These are phyloP conservation scores for Nannochloropsis oceanica DNA, from an alignment of 108 stramenopile genomes.

Conservation along the genomic window DNA sequence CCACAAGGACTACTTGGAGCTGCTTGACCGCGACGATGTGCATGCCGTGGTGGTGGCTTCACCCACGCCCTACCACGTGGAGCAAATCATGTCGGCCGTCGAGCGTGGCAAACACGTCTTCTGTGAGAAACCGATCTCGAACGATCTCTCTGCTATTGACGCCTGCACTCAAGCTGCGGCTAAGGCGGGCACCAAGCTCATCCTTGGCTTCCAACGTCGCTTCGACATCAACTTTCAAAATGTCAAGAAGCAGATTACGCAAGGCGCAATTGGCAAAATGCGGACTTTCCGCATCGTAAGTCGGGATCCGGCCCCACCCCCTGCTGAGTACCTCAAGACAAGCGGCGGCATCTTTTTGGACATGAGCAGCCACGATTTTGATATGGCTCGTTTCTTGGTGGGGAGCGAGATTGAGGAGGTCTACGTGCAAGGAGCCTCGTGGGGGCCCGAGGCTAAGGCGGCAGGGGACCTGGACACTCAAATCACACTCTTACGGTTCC, in stretches of 20 bases:
- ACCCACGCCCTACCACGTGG: constrained; percentile 24
- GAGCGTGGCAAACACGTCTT: constrained; percentile 32
- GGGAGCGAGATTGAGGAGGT: constrained; percentile 30
- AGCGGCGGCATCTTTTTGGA: constrained; percentile 30
- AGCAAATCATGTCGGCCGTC: constrained; percentile 26
- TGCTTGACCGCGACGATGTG: constrained; percentile 18
- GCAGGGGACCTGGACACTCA: constrained; percentile 21
- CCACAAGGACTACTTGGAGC: constrained; percentile 24
- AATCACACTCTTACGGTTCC: constrained; percentile 14
- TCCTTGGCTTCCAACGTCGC: constrained; percentile 28
- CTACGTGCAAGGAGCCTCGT: constrained; percentile 13
- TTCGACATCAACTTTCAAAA: constrained; percentile 26
- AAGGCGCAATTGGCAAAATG: constrained; percentile 13
- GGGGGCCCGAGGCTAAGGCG: constrained; percentile 18
- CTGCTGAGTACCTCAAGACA: constrained; percentile 25
- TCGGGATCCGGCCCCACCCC: constrained; percentile 25
- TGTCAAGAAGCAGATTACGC: constrained; percentile 3
- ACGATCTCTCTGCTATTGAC: constrained; percentile 19
- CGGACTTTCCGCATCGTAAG: constrained; percentile 25
- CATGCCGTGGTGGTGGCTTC: constrained; percentile 20
- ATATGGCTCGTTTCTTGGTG: constrained; percentile 27
- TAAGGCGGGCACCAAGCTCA: constrained; percentile 16
- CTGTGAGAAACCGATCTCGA: constrained; percentile 28
- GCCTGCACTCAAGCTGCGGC: constrained; percentile 5
- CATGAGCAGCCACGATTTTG: constrained; percentile 32